Evolutionary conservation across 2,329 filamentous ascomycete species (phyloP), one percentile per base, ranked within the genome.

Genomic region (Neoascochyta sp.): DNA sequence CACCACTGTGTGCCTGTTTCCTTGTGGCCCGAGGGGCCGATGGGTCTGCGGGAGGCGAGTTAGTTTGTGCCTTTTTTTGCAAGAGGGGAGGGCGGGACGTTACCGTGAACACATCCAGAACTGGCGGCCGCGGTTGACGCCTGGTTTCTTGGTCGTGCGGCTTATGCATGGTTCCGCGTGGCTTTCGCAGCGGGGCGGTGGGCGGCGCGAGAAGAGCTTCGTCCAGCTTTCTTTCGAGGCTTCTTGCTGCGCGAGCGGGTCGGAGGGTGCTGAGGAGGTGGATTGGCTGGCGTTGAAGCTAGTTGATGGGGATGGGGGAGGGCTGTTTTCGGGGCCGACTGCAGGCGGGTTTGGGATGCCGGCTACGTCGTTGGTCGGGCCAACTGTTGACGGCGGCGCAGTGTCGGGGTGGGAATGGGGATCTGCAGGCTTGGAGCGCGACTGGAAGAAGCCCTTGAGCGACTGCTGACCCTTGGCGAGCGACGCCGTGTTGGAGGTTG

Each of bases 121-220:
- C 7, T 73, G 71, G 15, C 79, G 65, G 0, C 80, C 79, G 42
- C 73, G 81, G 52, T 96, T 98, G 41, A 86, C 68, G 2, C 92
- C 92, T 1, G 86, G 73, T 57, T 96, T 96, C 67, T 90, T 95
- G 1, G 89, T 95, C 11, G 81, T 75, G 29, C 90, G 68, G 43
- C 74, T 86, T 43, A 88, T 84, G 62, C 92, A 96, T 3, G 86
- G 83, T 50, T 96, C 89, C 30, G 79, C 72, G 54, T 98, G 92
- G 26, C 68, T 66, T 48, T 95, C 88, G 57, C 92, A 98, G 34
- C 75, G 76, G 1, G 92, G 92, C 1, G 78, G 71, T 2, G 77
- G 67, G 34, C 83, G 80, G 59, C 83, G 87, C 10, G 81, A 77
- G 40, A 96, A 81, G 9, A 96, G 71, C 56, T 83, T 88, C 4